Base-by-base conservation (phyloP, 192 early-diverging fungal species). In the Phycomyces blakesleeanus region DNA sequence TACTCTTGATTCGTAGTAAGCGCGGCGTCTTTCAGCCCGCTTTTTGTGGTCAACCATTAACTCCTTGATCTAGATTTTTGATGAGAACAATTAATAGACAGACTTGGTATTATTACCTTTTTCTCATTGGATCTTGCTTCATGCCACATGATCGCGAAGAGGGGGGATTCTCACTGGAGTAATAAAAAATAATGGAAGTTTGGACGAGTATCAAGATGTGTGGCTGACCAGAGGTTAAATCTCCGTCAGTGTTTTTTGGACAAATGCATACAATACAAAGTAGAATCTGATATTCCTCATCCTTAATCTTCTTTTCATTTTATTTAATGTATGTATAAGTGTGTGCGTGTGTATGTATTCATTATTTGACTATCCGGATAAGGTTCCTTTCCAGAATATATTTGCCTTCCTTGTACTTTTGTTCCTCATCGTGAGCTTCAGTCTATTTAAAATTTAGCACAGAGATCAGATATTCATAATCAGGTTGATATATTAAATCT, bases 401-500 rank as follows among this genome's bases (percentile, higher is more conserved):
- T 54, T 79, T 82, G n/a, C 90, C 90, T 61, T 90, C 88, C 69
- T 92, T 90, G 76, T 89, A 92, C 50, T 76, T 83, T 65, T 90
- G 80, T 3, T 61, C 55, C 16, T 76, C 73, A 61, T 87, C 90
- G 63, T 78, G 85, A 10, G 88, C 87, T 27, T 79, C 79, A 24
- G 77, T 73, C 78, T 83, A 52, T 42, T 15, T 10, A 22, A 24
- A 57, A 47, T 24, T 24, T 25, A n/a, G n/a, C n/a, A n/a, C n/a
- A n/a, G n/a, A n/a, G n/a, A n/a, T n/a, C n/a, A 51, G 39, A 50
- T 47, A 58, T 57, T 29, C 66, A 61, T 41, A 61, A 58, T 41
- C 18, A 39, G 22, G 22, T 2, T 40, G 15, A 47, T 22, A 20
- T 14, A 70, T 34, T 57, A 40, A 26, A 15, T 26, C 47, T 15